Conservation (phyloP, 2,329 filamentous ascomycete genomes). For the Zymoseptoria passerinii region DNA sequence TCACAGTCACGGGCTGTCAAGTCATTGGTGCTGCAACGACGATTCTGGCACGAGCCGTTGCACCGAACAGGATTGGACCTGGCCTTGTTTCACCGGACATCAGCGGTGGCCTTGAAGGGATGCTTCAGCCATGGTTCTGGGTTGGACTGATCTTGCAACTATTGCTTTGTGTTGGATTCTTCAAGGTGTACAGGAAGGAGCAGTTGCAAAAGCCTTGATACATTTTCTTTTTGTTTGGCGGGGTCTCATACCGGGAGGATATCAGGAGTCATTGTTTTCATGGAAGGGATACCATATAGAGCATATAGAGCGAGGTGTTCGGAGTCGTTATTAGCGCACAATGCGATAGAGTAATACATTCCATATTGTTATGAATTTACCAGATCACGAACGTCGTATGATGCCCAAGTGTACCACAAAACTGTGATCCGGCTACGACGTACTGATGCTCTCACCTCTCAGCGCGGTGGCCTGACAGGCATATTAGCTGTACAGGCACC, state of each 20-base stretch:
- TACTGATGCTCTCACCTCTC: too few species aligned
- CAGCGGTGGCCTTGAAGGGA: constrained; percentile 35
- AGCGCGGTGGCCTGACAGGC: too few species aligned
- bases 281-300: background rate
- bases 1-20: constrained; percentile 52
- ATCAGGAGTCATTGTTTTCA: background rate
- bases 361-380: too few species aligned
- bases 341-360: background rate
- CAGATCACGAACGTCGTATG: too few species aligned
- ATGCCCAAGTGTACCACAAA: too few species aligned
- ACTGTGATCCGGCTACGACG: too few species aligned
- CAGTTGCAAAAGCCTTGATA: constrained; percentile 19
- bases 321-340: background rate
- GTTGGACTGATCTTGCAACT: constrained; percentile 15
- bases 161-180: constrained; percentile 18
- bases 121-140: constrained; percentile 20
- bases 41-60: constrained; percentile 50
- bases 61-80: constrained; percentile 52
- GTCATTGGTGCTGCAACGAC: constrained; percentile 53
- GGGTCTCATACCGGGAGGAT: background rate
- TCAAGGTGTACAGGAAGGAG: constrained; percentile 20
- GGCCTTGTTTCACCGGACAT: constrained; percentile 56
- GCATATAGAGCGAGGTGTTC: background rate
- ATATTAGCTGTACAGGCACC: too few species aligned
- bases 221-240: background rate